Evolutionary conservation across 1,139 yeast species (phyloP), one percentile per base, ranked within the genome.

Genomic region (Pichia sp.): DNA sequence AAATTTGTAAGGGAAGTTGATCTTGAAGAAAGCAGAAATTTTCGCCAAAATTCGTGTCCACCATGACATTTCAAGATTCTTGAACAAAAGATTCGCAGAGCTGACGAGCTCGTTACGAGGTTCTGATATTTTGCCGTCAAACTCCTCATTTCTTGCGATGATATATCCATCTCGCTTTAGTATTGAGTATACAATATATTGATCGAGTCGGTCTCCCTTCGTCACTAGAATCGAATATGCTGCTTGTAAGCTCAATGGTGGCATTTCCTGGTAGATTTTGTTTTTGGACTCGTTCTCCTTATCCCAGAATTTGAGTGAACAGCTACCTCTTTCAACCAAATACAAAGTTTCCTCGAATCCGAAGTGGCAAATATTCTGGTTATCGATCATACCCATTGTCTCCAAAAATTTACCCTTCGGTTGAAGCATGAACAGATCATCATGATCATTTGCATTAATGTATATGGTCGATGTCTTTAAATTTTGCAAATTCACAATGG

Each of bases 121-220:
- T 5, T 21, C 46, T 3, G 54, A 48, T 8, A 46, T 46, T 16
- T 12, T 26, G 30, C 53, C 52, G 12, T 46, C 46, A 39, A 56
- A 57, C 22, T 55, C 57, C 30, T 53, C 44, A 44, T 56, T 56
- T 44, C 77, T 65, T 53, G 69, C 72, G 1, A 90, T 84, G 39
- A 87, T 76, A 64, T 85, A 91, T 0, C 98, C 98, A 49, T 83
- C 75, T 61, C 96, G 76, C 62, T 87, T 87, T 61, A 91, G 72
- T 56, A 86, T 78, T 0, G 93, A 76, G 66, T 84, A 91, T 0
- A 87, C 90, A 49, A 80, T 83, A 59, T 85, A 81, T 51, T 74
- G 71, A 54, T 86, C 87, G 21, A 83, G 60, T 41, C 77, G 79
- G 9, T 72, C 69, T 1, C 57, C 54, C 50, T 71, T 69, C 19